phyloP scores from a whole-genome alignment of 805 yeast genomes.

The Lipomyces yamanashiensis region DNA sequence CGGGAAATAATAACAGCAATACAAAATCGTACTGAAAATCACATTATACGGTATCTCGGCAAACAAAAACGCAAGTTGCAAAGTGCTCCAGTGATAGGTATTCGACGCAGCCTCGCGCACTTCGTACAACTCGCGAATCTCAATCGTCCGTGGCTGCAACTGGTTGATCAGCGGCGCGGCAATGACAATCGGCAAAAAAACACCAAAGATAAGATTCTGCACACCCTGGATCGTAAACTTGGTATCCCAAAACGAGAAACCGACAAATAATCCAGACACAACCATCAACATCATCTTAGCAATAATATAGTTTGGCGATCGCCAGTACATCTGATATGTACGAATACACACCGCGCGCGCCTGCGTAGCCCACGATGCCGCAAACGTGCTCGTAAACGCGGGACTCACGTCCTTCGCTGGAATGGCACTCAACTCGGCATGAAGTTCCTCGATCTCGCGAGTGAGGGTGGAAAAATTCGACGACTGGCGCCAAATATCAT shows the following conservation, averaged over 20 bases:
- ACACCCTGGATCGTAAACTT: conserved; percentile 58
- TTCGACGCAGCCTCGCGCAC: conserved; percentile 73
- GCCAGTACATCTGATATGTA: conserved; percentile 55
- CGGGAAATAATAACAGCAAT: conserved; percentile 59
- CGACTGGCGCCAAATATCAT: conserved; percentile 63
- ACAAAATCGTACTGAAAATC: conserved; percentile 56
- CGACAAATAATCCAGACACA: conserved; percentile 65
- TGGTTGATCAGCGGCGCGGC: conserved; percentile 66
- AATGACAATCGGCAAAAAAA: conserved; percentile 60
- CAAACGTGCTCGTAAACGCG: conserved; percentile 45
- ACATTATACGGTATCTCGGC: conserved; percentile 67
- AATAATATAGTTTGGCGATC: conserved; percentile 65
- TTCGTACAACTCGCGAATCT: conserved; percentile 66
- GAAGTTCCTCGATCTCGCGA: conserved; percentile 46
- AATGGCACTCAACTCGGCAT: conserved; percentile 36
- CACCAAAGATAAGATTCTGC: conserved; percentile 62
- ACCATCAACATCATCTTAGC: conserved; percentile 60
- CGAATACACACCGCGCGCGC: conserved; percentile 50
- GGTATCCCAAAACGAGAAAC: conserved; percentile 71
- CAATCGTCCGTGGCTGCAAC: conserved; percentile 62
- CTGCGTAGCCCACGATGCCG: conserved; percentile 56
- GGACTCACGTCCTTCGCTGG: conserved; percentile 41
- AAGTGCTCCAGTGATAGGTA: conserved; percentile 71
- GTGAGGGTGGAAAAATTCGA: conserved; percentile 49
- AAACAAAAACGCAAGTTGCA: conserved; percentile 58